Base-by-base conservation (phyloP, 176 grass and related monocot species). In the Eragrostis nindensis region DNA sequence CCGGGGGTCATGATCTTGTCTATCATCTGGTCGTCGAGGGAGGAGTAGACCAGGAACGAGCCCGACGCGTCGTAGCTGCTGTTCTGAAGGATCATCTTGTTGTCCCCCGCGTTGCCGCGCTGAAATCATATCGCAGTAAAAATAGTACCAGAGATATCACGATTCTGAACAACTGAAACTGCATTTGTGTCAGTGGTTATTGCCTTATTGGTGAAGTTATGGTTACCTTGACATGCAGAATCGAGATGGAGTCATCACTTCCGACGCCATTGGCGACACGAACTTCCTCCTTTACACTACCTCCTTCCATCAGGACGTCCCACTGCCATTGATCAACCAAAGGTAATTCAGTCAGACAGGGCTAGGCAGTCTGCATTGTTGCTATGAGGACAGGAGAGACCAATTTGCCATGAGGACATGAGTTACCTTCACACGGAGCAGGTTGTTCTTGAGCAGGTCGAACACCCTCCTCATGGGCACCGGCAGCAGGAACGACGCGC, bases 21-120 rank as follows among this genome's bases (percentile, higher is more conserved):
- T 70, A 91, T 53, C 27, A 79, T 11, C 2, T 65, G 11, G 12
- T 24, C 18, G 68, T 89, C 80, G 0, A 94, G 45, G 0, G 89
- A 81, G 50, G 86, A 56, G 70, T 91, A 94, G 43, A 94, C 79
- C 40, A 94, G 60, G 70, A 87, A 89, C 2, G 83, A 68, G 26
- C 86, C 86, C 1, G 75, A 82, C 30, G 47, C 44, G 2, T 94
- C 83, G 24, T 76, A 89, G 65, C 24, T 32, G 71, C 56, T 87
- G 81, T 94, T 85, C 79, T 94, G 89, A 16, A 94, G 86, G 78
- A 94, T 82, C 86, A 91, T 87, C 26, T 65, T 75, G 50, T 8
- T 76, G 3, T 59, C 70, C 63, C 17, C 66, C 10, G 9, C 13
- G 13, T 5, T 14, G 55, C 41, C 48, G 44, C 13, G 54, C 80